A percentile compares a stretch with the other conserved stretches of the same genome.
These are phyloP conservation scores for Ustilago nuda DNA, from an alignment of 1,284 basidiomycete species.

Conservation along the genomic window DNA sequence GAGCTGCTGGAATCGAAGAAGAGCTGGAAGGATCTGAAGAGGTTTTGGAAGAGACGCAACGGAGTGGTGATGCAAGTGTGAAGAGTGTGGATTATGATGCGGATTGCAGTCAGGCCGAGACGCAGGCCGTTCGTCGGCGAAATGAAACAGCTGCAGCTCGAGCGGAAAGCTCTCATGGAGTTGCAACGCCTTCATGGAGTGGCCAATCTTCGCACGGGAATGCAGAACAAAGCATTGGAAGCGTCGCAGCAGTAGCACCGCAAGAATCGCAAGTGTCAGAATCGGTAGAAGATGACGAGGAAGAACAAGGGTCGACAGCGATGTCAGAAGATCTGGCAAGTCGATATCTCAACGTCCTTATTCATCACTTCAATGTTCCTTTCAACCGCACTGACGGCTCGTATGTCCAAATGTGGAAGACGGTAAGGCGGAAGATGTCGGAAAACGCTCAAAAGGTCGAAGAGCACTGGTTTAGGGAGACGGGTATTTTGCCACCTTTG, in stretches of 20 bases:
- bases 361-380: constrained; percentile 41
- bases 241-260: not conserved
- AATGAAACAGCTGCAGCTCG: constrained; percentile 10
- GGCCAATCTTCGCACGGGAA: not conserved
- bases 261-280: constrained; percentile 10
- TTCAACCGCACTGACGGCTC: constrained; percentile 25
- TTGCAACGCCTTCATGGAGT: not conserved
- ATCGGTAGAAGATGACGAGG: constrained; percentile 5
- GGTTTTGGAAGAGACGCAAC: constrained; percentile 15
- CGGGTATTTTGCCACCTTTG: constrained; percentile 32
- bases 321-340: constrained; percentile 38
- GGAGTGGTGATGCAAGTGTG: constrained; percentile 16
- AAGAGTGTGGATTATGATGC: constrained; percentile 40
- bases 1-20: constrained; percentile 30
- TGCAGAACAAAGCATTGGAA: not conserved
- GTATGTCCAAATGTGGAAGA: constrained; percentile 37
- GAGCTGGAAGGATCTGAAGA: constrained; percentile 12
- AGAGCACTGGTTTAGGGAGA: constrained; percentile 46
- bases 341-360: constrained; percentile 48
- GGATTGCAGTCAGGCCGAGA: constrained; percentile 45
- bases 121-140: constrained; percentile 19
- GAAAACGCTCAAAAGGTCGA: constrained; percentile 44
- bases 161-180: not conserved
- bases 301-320: constrained; percentile 14
- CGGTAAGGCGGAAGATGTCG: constrained; percentile 16